Evolutionary conservation across 495 filamentous ascomycete genomes (phyloP), one percentile per base, ranked within the genome.

Genomic region (Xylaria scruposa): DNA sequence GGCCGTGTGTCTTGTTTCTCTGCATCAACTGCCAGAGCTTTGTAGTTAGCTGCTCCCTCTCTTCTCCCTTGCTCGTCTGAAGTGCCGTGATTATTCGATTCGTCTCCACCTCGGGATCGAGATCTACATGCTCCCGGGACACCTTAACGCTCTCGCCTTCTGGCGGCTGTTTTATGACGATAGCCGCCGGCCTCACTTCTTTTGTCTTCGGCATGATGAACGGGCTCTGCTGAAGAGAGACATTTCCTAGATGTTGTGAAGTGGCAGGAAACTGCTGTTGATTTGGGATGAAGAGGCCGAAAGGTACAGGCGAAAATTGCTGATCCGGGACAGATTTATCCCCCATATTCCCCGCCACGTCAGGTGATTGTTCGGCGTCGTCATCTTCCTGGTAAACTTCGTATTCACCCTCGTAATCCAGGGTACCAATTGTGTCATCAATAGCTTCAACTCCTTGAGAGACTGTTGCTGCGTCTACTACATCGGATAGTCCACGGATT

Each of bases 361-460:
- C 33, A 42, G 19, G n/a, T 3, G 36, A 19, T 19, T 56, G 26
- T 15, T 19, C 29, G 3, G 29, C 3, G 29, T 31, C 49, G 12
- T 67, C 65, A 1, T 33, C 64, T 54, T 7, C 63, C n/a, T 67
- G 49, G 13, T 54, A 67, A 67, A 67, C 36, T 15, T 56, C 65
- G 21, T 67, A 67, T 26, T 54, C 65, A 29, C 31, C 49, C 26
- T 67, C 65, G 21, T 1, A 1, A 13, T 67, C 65, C 8, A 67
- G 36, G 47, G 40, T 29, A 13, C 15, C 36, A 31, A 56, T 56
- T 42, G 47, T 21, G 44, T 54, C 49, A 19, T 67, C 49, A 44
- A 33, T 12, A 4, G 49, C 21, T 8, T 5, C n/a, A 21, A 54
- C 12, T 19, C 2, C 49, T 67, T 38, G 29, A 36, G 47, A 56